phyloP scores from a whole-genome alignment of 257 asterid species.

The Solanum sejunctum region DNA sequence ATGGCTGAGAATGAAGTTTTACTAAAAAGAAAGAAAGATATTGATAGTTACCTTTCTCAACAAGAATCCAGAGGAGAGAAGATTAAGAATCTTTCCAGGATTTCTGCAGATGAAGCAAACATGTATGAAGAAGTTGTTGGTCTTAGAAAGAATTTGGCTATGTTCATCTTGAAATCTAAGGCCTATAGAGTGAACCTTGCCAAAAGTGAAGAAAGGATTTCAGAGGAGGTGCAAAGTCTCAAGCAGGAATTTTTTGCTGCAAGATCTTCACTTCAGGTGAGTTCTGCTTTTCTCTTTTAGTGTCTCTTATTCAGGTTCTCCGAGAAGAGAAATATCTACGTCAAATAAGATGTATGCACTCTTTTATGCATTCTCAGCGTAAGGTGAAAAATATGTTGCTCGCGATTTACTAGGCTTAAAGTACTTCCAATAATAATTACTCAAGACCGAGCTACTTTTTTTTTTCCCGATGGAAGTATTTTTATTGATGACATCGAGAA shows the following conservation, averaged over 20 bases:
- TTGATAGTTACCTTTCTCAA: slow-evolving; percentile 10
- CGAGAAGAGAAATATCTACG: neutral
- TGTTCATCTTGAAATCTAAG: slow-evolving; percentile 14
- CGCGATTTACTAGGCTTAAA: neutral
- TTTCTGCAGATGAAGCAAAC: slow-evolving; percentile 27
- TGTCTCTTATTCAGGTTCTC: neutral
- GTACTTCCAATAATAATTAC: neutral
- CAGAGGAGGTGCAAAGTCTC: slow-evolving; percentile 19
- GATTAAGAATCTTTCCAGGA: slow-evolving; percentile 24
- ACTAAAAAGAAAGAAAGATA: slow-evolving; percentile 18
- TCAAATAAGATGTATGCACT: neutral
- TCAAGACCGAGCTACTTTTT: neutral
- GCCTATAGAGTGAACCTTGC: slow-evolving; percentile 26
- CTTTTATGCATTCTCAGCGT: neutral
- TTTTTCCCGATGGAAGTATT: neutral
- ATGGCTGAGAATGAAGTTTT: slow-evolving; percentile 16
- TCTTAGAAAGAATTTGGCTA: slow-evolving; percentile 22
- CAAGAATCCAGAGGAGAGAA: slow-evolving; percentile 24
- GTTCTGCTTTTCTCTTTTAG: neutral
- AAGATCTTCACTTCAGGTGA: slow-evolving; percentile 33
- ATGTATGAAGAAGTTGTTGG: slow-evolving; percentile 15
- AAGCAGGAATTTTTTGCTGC: slow-evolving; percentile 20
- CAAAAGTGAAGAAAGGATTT: slow-evolving; percentile 24
- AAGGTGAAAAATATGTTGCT: neutral
- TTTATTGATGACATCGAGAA: neutral